Base-by-base conservation (phyloP, 1,284 basidiomycete species). In the Cryptococcus hybrid region DNA sequence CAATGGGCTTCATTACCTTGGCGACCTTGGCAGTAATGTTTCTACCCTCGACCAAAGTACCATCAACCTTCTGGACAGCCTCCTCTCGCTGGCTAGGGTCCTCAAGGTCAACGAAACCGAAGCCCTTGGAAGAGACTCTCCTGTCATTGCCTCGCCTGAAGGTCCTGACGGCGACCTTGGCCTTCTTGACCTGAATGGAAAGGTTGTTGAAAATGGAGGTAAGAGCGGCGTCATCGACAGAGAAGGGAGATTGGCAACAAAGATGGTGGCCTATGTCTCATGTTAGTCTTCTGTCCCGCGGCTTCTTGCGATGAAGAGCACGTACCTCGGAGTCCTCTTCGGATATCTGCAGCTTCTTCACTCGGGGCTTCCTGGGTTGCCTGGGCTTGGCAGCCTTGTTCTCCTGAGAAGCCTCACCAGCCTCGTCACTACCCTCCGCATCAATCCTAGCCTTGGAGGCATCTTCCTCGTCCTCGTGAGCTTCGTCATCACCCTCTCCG, bases 191-290 rank as follows among this genome's bases (percentile, higher is more conserved):
- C 47, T 80, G 81, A 79, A 94, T 86, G 62, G 84, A 88, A 40
- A 86, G 88, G 58, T 91, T 87, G 57, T 85, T 88, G 82, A 96
- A 95, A 67, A 94, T 82, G 50, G 84, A 80, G 45, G 83, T 75
- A 61, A 95, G 85, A 54, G 81, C 85, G 40, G 83, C 86, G 69
- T 96, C 92, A 59, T 91, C 89, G 62, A 95, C 84, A 73, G 81
- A 86, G 84, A 94, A 96, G 42, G 91, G 57, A 96, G 89, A 82
- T 96, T 96, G 78, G 92, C 92, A 62, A 96, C 92, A 69, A 96
- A 96, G 63, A 96, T 81, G 77, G 90, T 86, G 62, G 83, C 89
- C 84, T 90, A 87, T 71, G 18, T 18, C 18, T 18, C 18, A 18
- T 18, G 18, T 18, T 18, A 18, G 18, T 18, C 18, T 18, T 18